A percentile compares a stretch with the other conserved stretches of the same genome.
phyloP scores from a whole-genome alignment of 2,329 filamentous ascomycete genomes.

The Botryotinia calthae region DNA sequence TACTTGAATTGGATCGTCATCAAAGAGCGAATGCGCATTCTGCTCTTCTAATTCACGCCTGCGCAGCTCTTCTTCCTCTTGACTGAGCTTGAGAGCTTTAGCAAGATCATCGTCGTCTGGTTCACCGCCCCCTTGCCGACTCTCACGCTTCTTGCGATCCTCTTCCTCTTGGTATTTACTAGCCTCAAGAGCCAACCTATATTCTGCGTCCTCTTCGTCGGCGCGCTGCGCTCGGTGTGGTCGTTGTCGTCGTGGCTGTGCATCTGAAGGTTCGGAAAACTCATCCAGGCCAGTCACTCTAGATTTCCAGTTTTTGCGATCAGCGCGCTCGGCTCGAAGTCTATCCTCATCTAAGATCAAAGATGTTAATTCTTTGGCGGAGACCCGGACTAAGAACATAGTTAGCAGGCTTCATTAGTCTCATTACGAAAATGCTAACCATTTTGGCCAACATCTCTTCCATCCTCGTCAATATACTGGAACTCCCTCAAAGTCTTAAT shows the following conservation, averaged over 20 bases:
- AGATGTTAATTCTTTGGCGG: slow-evolving; percentile 91
- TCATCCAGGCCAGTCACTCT: slow-evolving; percentile 93
- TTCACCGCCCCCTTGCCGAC: slow-evolving; percentile 46
- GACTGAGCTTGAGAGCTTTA: slow-evolving; percentile 92
- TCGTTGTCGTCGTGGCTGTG: slow-evolving; percentile 45
- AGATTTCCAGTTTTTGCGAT: slow-evolving; percentile 94
- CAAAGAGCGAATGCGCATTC: slow-evolving; percentile 85
- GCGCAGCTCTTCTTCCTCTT: slow-evolving; percentile 88
- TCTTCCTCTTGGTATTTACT: slow-evolving; percentile 96
- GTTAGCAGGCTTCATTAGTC: slow-evolving; percentile 32
- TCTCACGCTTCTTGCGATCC: slow-evolving; percentile 71
- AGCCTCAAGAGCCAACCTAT: slow-evolving; percentile 85
- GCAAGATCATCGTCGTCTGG: slow-evolving; percentile 81
- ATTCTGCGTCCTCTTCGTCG: slow-evolving; percentile 88
- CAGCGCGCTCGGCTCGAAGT: slow-evolving; percentile 81
- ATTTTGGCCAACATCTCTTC: slow-evolving; percentile 92
- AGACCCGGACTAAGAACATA: slow-evolving; percentile 73
- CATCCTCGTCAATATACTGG: slow-evolving; percentile 93
- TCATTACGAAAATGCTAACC: slow-evolving; percentile 54
- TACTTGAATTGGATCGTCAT: slow-evolving; percentile 62
- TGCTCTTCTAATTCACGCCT: slow-evolving; percentile 81
- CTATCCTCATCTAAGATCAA: slow-evolving; percentile 92
- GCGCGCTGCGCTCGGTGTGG: slow-evolving; percentile 50
- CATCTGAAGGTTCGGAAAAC: slow-evolving; percentile 51
- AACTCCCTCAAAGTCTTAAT: slow-evolving; percentile 98